Conservation (phyloP, 352 stramenopile species). For the Phytophthora capsici region DNA sequence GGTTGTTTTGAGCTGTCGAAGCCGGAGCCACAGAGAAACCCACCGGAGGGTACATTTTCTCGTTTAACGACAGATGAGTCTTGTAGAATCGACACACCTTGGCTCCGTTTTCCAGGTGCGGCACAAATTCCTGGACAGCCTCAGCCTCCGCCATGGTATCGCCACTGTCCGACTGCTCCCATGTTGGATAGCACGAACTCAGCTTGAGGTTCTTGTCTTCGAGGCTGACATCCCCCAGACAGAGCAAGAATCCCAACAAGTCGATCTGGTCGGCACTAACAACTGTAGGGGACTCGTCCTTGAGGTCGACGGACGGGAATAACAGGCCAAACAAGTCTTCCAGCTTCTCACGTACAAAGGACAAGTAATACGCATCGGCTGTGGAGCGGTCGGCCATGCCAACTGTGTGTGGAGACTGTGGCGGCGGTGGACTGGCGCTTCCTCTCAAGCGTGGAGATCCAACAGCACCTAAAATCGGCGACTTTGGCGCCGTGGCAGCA, state of each 20-base stretch:
- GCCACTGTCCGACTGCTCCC: constrained; percentile 41
- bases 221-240: constrained; percentile 50
- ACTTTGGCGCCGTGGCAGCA: constrained; percentile 28
- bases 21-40: constrained; percentile 60
- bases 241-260: constrained; percentile 77
- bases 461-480: constrained; percentile 33
- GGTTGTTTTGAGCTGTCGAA: constrained; percentile 25
- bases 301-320: constrained; percentile 63
- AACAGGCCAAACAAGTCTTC: constrained; percentile 77
- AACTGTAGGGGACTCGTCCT: constrained; percentile 55
- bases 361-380: constrained; percentile 79
- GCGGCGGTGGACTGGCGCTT: constrained; percentile 63
- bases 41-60: constrained; percentile 80
- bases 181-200: constrained; percentile 72
- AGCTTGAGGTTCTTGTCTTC: constrained; percentile 65
- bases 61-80: constrained; percentile 76
- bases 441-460: constrained; percentile 64
- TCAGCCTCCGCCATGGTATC: constrained; percentile 28
- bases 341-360: constrained; percentile 83
- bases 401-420: constrained; percentile 75
- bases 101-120: constrained; percentile 54
- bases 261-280: constrained; percentile 74
- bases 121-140: constrained; percentile 17
- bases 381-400: constrained; percentile 83
- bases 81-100: constrained; percentile 83